These are phyloP conservation scores for Ophiognomonia clavigignenti-juglandacearum DNA, from an alignment of 2,329 filamentous ascomycete species.

Conservation along the genomic window DNA sequence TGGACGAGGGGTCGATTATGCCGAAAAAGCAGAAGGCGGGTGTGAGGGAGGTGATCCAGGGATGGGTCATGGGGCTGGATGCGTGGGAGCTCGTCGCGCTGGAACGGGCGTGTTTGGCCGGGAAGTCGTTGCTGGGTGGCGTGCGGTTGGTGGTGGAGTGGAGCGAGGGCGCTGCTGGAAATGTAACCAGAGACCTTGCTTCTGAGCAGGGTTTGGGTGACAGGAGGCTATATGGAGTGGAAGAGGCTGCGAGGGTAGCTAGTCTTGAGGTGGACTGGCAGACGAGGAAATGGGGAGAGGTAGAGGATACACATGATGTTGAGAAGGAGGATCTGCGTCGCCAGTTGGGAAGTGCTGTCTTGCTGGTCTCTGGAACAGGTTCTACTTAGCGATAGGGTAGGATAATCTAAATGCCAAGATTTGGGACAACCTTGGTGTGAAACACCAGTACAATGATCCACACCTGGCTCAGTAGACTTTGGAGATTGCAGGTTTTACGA, in stretches of 20 bases:
- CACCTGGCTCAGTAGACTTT: background rate
- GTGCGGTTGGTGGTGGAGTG: constrained; percentile 78
- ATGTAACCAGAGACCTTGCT: constrained; percentile 21
- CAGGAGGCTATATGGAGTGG: constrained; percentile 62
- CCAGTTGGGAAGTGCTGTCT: constrained; percentile 80
- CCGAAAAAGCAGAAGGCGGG: constrained; percentile 67
- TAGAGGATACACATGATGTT: constrained; percentile 97
- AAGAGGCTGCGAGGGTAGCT: constrained; percentile 72
- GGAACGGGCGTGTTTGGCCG: constrained; percentile 77
- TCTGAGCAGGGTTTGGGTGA: constrained; percentile 22
- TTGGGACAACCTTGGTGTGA: too few relatives aligned
- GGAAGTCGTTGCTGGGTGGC: constrained; percentile 79
- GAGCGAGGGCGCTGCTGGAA: constrained; percentile 65
- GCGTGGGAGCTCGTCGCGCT: constrained; percentile 81
- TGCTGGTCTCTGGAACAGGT: constrained; percentile 66
- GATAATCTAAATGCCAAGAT: too few relatives aligned
- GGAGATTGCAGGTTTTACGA: too few relatives aligned
- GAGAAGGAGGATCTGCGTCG: constrained; percentile 83
- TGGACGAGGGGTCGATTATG: constrained; percentile 73
- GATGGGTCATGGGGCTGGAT: constrained; percentile 69
- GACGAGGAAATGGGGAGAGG: constrained; percentile 87
- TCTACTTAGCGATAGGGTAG: too few relatives aligned
- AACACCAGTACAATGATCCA: background rate
- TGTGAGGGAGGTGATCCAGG: constrained; percentile 71
- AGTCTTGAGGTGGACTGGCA: constrained; percentile 89